Conservation (phyloP, 805 yeast genomes). For the Lipomyces mesembrius region DNA sequence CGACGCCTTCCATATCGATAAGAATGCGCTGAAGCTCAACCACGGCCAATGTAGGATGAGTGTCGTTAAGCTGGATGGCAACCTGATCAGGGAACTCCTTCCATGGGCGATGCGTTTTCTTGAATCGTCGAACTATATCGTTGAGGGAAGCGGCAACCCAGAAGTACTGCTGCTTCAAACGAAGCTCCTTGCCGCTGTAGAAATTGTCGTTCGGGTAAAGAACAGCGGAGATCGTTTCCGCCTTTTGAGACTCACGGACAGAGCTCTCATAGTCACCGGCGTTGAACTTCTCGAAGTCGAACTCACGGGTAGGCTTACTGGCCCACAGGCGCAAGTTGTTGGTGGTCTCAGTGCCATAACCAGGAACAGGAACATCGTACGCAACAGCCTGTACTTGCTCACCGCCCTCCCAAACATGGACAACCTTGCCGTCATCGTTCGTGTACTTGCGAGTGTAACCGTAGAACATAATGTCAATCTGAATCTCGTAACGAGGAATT, state of each 20-base stretch:
- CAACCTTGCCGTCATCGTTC: conserved; percentile 58
- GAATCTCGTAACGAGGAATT: conserved; percentile 81
- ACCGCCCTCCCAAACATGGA: conserved; percentile 82
- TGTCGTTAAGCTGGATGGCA: conserved; percentile 92
- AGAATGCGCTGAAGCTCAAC: conserved; percentile 86
- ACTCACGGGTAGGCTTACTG: conserved; percentile 86
- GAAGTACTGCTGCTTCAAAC: conserved; percentile 93
- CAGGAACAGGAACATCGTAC: conserved; percentile 91
- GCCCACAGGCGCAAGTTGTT: conserved; percentile 91
- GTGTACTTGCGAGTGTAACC: conserved; percentile 69
- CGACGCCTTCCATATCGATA: conserved; percentile 79
- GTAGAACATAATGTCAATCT: conserved; percentile 86
- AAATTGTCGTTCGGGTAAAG: conserved; percentile 94
- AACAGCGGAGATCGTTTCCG: conserved; percentile 91
- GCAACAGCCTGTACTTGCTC: conserved; percentile 90
- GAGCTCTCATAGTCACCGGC: conserved; percentile 88
- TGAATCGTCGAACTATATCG: conserved; percentile 87
- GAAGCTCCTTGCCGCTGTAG: conserved; percentile 84
- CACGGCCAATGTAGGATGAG: conserved; percentile 91
- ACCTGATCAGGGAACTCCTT: conserved; percentile 78
- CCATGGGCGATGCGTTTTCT: conserved; percentile 79
- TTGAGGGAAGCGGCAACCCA: conserved; percentile 95
- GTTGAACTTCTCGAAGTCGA: conserved; percentile 88
- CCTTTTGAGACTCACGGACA: conserved; percentile 81
- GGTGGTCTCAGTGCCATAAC: conserved; percentile 73